Evolutionary conservation across 495 filamentous ascomycete species (phyloP).

Genomic region (Neurospora terricola): DNA sequence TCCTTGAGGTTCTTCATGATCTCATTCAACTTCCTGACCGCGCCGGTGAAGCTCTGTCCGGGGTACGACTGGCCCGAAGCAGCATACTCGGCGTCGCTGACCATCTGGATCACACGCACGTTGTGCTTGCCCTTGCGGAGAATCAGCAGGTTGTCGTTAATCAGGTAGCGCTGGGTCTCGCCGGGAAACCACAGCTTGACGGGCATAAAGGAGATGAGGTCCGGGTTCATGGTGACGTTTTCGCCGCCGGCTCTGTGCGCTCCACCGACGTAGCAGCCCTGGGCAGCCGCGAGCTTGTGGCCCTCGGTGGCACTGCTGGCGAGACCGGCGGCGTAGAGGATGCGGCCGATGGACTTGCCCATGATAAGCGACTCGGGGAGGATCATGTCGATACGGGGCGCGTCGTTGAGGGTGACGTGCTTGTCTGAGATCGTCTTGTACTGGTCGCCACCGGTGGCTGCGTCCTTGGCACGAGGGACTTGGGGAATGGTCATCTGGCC

Average conservation of each 20-base stretch:
- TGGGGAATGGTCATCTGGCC: neutral
- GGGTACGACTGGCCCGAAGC: slow-evolving; percentile 32
- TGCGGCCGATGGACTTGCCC: slow-evolving; percentile 48
- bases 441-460: neutral
- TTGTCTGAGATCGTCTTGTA: slow-evolving; percentile 8
- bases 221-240: slow-evolving; percentile 43
- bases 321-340: slow-evolving; percentile 61
- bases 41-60: slow-evolving; percentile 31
- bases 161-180: slow-evolving; percentile 51
- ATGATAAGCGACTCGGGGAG: slow-evolving; percentile 57
- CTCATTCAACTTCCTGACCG: slow-evolving; percentile 21
- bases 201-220: slow-evolving; percentile 49
- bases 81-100: slow-evolving; percentile 59
- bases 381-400: slow-evolving; percentile 43
- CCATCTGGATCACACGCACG: slow-evolving; percentile 58
- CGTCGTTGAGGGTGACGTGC: slow-evolving; percentile 38
- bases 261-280: slow-evolving; percentile 58
- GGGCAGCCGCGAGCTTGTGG: slow-evolving; percentile 48
- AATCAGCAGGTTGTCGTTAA: slow-evolving; percentile 54
- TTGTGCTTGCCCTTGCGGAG: slow-evolving; percentile 75
- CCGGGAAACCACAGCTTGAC: slow-evolving; percentile 46
- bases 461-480: neutral
- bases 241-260: slow-evolving; percentile 8
- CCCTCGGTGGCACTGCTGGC: slow-evolving; percentile 54
- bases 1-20: slow-evolving; percentile 12